Conservation (phyloP, 306 rosid genomes). For the Lablab purpureus region DNA sequence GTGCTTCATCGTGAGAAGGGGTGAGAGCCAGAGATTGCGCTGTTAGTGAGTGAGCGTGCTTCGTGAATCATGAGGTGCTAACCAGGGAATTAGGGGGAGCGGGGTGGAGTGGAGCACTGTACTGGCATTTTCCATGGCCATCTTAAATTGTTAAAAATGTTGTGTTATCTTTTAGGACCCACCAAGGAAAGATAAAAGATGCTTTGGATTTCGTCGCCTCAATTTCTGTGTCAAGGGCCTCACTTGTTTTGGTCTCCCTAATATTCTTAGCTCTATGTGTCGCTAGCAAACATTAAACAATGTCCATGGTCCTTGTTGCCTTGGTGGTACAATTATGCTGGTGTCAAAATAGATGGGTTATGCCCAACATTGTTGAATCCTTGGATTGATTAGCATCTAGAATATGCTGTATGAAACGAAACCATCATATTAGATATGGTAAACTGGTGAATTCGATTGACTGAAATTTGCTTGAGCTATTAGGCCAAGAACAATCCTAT, state of each 20-base stretch:
- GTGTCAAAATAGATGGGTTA: slow-evolving; percentile 17
- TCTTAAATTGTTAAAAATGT: slow-evolving; percentile 2
- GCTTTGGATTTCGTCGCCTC: slow-evolving; percentile 22
- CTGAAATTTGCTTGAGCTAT: not conserved
- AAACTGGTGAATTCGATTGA: not conserved
- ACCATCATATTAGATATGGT: slow-evolving; percentile 25
- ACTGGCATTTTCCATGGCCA: slow-evolving; percentile 38
- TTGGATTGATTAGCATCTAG: slow-evolving; percentile 5
- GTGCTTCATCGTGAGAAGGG: slow-evolving; percentile 16
- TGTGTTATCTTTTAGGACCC: slow-evolving; percentile 13
- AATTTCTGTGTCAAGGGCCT: not conserved
- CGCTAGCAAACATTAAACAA: not conserved
- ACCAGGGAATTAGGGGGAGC: not conserved
- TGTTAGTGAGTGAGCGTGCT: slow-evolving; percentile 38
- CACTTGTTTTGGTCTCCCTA: slow-evolving; percentile 11
- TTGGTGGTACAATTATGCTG: not conserved
- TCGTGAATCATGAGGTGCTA: slow-evolving; percentile 32
- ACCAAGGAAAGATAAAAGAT: not conserved
- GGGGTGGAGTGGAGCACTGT: slow-evolving; percentile 24
- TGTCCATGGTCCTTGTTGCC: slow-evolving; percentile 11
- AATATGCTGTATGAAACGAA: slow-evolving; percentile 14
- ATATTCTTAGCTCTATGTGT: not conserved
- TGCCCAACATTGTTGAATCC: slow-evolving; percentile 17
- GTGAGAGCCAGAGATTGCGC: slow-evolving; percentile 35
- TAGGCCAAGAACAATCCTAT: slow-evolving; percentile 13